Base-by-base conservation (phyloP, 306 rosid species). In the Mucuna pruriens region DNA sequence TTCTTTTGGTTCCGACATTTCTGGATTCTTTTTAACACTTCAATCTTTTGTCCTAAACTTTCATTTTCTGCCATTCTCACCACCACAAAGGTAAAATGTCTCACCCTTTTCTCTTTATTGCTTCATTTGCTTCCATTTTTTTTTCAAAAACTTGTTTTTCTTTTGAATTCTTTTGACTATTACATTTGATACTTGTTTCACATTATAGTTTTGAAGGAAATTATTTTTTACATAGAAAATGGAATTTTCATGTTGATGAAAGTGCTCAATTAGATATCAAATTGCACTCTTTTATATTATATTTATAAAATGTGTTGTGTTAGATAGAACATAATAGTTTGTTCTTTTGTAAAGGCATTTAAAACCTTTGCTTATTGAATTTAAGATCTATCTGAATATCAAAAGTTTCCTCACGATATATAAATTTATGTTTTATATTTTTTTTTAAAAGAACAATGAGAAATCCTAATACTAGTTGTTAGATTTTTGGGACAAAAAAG, bases 1-100 rank as follows among this genome's bases (percentile, higher is more conserved):
- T 55, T 69, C 83, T 38, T 13, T 26, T 55, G 71, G 17, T 68
- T 70, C 22, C 29, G 19, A 45, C 77, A 69, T 69, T 42, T 69
- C 12, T 78, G 42, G 45, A 38, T 4, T 40, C 17, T 2, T 40
- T 67, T 16, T 26, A 51, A 9, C 54, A 51, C 45, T 26, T 65
- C 26, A 42, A 40, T 17, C 0, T 44, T 70, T 12, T 70, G 7
- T 12, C 19, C 69, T 10, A 40, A 39, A 31, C 23, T 71, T 39
- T 71, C 19, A 26, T 33, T 33, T 33, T 69, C 29, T 80, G 15
- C 78, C 58, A 33, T 29, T 44, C 49, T 70, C 83, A 19, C 25
- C 31, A 31, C 29, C 51, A 13, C 40, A 58, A 61, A 70, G 83
- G 83, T 80, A 60, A 46, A 13, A 2, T 67, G 12, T 19, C 13